Percentiles rank a stretch among this genome's conserved stretches.
Conservation (phyloP, 1,284 basidiomycete species). For the Sanghuangporus weigelae region DNA sequence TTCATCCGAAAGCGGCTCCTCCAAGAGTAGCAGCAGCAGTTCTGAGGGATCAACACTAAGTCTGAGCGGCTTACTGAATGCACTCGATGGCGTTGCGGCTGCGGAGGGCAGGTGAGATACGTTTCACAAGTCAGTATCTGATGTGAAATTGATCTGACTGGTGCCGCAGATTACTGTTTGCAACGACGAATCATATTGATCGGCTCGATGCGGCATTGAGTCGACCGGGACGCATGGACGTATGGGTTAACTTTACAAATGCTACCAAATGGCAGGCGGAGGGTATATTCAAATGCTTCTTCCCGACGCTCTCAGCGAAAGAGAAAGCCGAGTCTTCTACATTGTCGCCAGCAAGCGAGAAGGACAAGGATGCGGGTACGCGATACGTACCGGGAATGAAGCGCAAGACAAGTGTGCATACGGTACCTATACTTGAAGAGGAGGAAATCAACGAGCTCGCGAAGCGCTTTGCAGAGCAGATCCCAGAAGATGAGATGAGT, state of each 20-base stretch:
- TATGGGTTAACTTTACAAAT: constrained; percentile 84
- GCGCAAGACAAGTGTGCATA: constrained; percentile 50
- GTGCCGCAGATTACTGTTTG: constrained; percentile 60
- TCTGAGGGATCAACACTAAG: constrained; percentile 72
- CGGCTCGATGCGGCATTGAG: constrained; percentile 78
- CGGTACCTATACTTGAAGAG: constrained; percentile 66
- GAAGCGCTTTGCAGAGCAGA: constrained; percentile 69
- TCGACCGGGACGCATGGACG: constrained; percentile 80
- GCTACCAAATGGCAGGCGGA: constrained; percentile 85
- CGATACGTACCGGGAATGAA: constrained; percentile 64
- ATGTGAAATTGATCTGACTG: constrained; percentile 16
- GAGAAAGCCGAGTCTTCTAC: constrained; percentile 32
- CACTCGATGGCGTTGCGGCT: constrained; percentile 82
- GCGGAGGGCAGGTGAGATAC: constrained; percentile 71
- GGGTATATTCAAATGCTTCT: constrained; percentile 89
- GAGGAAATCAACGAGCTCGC: constrained; percentile 69
- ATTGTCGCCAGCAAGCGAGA: not conserved
- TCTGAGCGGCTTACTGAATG: constrained; percentile 77
- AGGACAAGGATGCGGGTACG: constrained; percentile 26
- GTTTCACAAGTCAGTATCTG: constrained; percentile 14
- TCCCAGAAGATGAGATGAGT: constrained; percentile 78
- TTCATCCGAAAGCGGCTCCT: constrained; percentile 31
- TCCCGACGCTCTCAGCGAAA: constrained; percentile 53
- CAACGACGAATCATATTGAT: constrained; percentile 83
- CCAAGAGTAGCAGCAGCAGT: constrained; percentile 34